Evolutionary conservation across 1,284 basidiomycete genomes (phyloP), one percentile per base, ranked within the genome.

Genomic region (Phylloboletellus chloephorus): DNA sequence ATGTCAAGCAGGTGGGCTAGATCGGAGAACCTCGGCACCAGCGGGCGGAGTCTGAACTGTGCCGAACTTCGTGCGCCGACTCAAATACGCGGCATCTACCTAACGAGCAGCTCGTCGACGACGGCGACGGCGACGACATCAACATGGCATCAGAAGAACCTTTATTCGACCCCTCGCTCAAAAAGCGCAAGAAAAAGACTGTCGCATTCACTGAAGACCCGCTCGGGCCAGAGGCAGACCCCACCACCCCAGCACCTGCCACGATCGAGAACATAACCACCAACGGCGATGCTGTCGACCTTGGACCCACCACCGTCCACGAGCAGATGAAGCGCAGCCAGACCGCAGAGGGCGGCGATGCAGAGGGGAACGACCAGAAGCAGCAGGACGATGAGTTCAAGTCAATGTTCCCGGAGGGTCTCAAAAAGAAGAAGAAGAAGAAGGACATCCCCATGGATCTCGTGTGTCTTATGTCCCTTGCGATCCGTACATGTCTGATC

Each of bases 381-480:
- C 76, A 74, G 45, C 76, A 76, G 49, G 82, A 82, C 0, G 83
- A 88, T 29, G 85, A 89, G 31, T 72, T 80, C 57, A 84, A 85
- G 54, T 76, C 84, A 38, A 84, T 91, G 78, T 91, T 92, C 57
- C 62, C 58, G 7, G 88, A 82, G 5, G 88, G 88, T 57, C 59
- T 90, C 58, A 91, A 91, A 76, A 92, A 92, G 74, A 92, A 91
- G 67, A 91, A 89, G 68, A 89, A 88, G 71, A 89, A 91, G 73
- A 89, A 88, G 64, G 87, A 88, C 47, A 84, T 91, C 41, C 85
- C 84, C 4, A 73, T 88, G 58, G 89, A 92, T 60, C 68, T 90
- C 41, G 88, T 88, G 61, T 53, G 81, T 71, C 23, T 17, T 31
- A 6, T 1, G 2, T 17, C 7, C 1, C 23, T 21, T 31, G 16